Base-by-base conservation (phyloP, 1,139 yeast species). In the Zhuliangozyma blackwelliae region DNA sequence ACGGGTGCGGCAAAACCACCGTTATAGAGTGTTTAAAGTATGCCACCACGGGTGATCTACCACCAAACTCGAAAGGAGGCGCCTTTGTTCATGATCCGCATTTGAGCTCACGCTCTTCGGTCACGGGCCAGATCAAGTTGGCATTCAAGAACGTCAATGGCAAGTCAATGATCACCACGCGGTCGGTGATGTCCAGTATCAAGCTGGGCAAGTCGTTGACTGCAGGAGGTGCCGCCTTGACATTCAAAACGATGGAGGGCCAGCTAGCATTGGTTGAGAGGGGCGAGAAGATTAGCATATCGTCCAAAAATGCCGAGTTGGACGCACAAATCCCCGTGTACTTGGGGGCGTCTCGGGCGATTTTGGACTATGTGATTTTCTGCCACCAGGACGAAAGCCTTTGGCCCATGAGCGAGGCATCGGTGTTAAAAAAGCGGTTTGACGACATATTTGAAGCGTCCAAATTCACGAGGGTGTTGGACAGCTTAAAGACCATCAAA, bases 1-100 rank as follows among this genome's bases (percentile, higher is more conserved):
- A 94, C 62, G 99, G 98, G 29, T 84, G 96, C 28, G 99, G 99
- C n/a, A 94, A 94, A 57, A 94, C 99, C 44, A 90, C 98, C 1
- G 82, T 94, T 38, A 94, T 94, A 44, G 99, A 94, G 58, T 89
- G 97, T 55, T 67, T 94, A 42, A 80, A 89, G 54, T 92, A 90
- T 57, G 94, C 95, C 16, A 87, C 98, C 10, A 92, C 98, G 0
- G 98, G 98, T 5, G 94, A 85, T 52, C 65, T 90, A 43, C 99
- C 99, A 1, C 98, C 98, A 2, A 90, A 90, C 53, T 82, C 94
- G 33, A 89, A 87, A 57, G 96, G 96, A 36, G 97, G 97, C 5
- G 97, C 97, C 1, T 94, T 94, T 56, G 79, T 94, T 5, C 94
- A 90, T 55, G 98, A 94, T 65, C 98, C 98, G 0, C 80, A 82